Evolutionary conservation across 352 stramenopile species (phyloP).

Genomic region (Plasmopara halstedii): DNA sequence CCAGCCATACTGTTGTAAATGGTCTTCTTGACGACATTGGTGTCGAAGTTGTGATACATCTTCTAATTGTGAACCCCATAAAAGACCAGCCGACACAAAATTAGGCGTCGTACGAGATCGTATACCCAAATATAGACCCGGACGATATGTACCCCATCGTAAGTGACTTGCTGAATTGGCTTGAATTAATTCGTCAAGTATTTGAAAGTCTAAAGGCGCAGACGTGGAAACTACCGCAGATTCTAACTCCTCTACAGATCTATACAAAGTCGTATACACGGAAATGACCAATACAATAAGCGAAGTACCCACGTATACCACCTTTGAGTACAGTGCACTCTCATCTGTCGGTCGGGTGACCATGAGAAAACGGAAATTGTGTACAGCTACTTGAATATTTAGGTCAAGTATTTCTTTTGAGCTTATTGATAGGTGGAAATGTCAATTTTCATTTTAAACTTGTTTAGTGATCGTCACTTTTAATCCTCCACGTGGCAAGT

Average conservation of each 20-base stretch:
- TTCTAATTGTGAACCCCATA: conserved; percentile 65
- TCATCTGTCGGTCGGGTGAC: conserved; percentile 13
- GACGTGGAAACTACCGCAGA: background rate
- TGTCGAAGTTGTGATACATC: conserved; percentile 68
- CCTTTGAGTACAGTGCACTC: conserved; percentile 15
- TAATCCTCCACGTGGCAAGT: conserved; percentile 34
- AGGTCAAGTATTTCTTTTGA: too few species aligned
- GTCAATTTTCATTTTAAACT: too few species aligned
- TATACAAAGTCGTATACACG: conserved; percentile 18
- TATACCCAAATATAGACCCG: conserved; percentile 72
- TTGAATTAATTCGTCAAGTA: conserved; percentile 26
- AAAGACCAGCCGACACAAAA: conserved; percentile 60
- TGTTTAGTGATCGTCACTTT: too few species aligned
- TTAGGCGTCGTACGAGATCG: conserved; percentile 57
- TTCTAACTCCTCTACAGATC: conserved; percentile 5
- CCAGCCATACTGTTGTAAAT: conserved; percentile 77
- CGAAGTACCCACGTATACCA: conserved; percentile 19
- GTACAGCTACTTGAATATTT: too few species aligned
- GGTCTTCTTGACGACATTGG: conserved; percentile 70
- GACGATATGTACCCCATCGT: conserved; percentile 71
- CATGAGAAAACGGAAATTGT: too few species aligned
- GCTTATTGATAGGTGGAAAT: conserved; percentile 16
- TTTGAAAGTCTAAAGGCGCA: conserved; percentile 21
- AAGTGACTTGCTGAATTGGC: conserved; percentile 28
- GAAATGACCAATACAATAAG: conserved; percentile 22